Evolutionary conservation across 2,329 filamentous ascomycete species (phyloP), one percentile per base, ranked within the genome.

Genomic region (Calonectria montana): DNA sequence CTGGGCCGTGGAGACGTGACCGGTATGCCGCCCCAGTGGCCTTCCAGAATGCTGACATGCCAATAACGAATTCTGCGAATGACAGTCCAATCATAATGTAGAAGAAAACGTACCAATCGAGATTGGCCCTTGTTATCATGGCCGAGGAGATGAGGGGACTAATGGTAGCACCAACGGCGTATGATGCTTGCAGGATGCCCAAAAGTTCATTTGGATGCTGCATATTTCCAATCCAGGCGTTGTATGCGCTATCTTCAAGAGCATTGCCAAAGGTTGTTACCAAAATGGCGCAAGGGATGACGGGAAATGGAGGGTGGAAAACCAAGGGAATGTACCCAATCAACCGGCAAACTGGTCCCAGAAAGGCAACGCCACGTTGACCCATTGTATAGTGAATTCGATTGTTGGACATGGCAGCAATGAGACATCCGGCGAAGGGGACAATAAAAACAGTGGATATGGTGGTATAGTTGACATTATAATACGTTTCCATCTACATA

Each of bases 161-260:
- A 39, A 59, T 59, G 1, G 53, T 59, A 18, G 53, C 53, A 2
- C 53, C 53, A 16, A 59, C 15, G 9, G 31, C 53, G 7, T 59
- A 59, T 10, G 25, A 4, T 23, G 53, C n/a, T 6, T 59, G 53
- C 8, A 59, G 23, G 21, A 59, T 59, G 7, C 53, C 37, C 13
- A 59, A 35, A 15, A 59, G 53, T 31, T 59, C 53, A 23, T 59
- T 59, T 12, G 53, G 21, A 6, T 59, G 53, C 9, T 59, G n/a
- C 53, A 59, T 59, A 10, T 59, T 59, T 59, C 53, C 53, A 25
- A 59, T 59, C 53, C 53, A 59, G 21, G 53, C 53, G 18, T 59
- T 59, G 35, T 59, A 59, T 7, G 53, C 53, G 31, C 53, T 59
- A 8, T 59, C 53, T 4, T 37, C 53, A 15, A 59, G 53, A 15